These are phyloP conservation scores for Athelia sp. DNA, from an alignment of 1,284 basidiomycete species.

Conservation along the genomic window DNA sequence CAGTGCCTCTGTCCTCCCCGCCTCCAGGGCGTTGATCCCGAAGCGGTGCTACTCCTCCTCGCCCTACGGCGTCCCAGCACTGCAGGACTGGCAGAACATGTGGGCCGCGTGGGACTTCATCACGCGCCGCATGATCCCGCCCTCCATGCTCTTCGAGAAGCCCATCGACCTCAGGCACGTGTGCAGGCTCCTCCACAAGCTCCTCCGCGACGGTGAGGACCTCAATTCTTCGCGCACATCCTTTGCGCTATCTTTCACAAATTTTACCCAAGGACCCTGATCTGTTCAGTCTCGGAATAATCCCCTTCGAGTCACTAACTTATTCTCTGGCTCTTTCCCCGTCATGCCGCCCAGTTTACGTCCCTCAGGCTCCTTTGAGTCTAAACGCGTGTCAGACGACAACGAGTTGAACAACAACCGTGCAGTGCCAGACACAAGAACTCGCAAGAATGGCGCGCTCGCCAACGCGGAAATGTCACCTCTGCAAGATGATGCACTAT, in stretches of 20 bases:
- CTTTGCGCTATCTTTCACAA: not conserved
- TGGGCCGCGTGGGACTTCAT: constrained; percentile 93
- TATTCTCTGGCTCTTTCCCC: not conserved
- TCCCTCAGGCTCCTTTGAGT: not conserved
- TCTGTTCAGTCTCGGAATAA: too few relatives aligned
- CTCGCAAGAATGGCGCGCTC: constrained; percentile 3
- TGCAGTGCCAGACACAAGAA: not conserved
- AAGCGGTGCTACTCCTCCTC: constrained; percentile 23
- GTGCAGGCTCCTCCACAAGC: too few relatives aligned
- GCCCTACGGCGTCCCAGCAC: constrained; percentile 67
- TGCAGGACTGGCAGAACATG: constrained; percentile 76
- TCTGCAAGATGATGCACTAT: not conserved
- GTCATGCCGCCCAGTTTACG: not conserved
- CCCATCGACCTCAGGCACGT: constrained; percentile 93
- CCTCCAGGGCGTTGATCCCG: constrained; percentile 15
- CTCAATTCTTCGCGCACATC: too few relatives aligned
- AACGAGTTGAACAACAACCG: not conserved
- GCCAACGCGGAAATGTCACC: constrained; percentile 2
- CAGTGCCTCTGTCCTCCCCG: constrained; percentile 14
- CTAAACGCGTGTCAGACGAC: not conserved
- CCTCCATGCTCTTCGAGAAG: constrained; percentile 82
- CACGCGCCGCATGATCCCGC: constrained; percentile 85
- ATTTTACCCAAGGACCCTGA: not conserved
- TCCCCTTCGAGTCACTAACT: too few relatives aligned
- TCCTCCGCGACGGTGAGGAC: too few relatives aligned